Conservation (phyloP, 208 protist species). For the Leishmania lainsoni region DNA sequence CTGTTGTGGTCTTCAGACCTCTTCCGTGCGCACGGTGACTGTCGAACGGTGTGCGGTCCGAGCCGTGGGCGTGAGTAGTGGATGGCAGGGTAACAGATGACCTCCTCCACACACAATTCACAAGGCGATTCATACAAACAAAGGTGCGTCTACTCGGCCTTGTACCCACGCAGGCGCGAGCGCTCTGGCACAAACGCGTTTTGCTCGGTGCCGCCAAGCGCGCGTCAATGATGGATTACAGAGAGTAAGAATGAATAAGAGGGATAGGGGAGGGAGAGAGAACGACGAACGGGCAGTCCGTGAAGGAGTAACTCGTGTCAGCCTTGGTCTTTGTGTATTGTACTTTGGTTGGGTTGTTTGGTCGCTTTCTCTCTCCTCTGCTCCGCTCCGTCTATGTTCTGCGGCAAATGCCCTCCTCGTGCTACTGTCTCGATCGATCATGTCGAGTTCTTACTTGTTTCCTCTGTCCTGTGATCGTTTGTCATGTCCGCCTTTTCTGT, state of each 20-base stretch:
- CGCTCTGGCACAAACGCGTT: not conserved
- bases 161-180: no score
- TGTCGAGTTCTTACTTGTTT: no score
- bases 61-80: not conserved
- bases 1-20: not conserved
- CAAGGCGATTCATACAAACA: not conserved
- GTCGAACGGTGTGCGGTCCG: not conserved
- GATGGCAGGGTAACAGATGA: not conserved
- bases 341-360: not conserved
- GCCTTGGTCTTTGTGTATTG: not conserved
- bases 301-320: not conserved
- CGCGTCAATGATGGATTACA: not conserved
- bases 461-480: no score
- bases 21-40: not conserved
- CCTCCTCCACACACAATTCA: not conserved
- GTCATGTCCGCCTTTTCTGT: no score
- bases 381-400: no score
- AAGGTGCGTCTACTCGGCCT: no score
- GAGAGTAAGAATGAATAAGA: not conserved
- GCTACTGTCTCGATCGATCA: no score
- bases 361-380: not conserved
- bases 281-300: no score
- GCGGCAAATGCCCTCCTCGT: no score
- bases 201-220: not conserved
- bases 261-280: not conserved